Conservation (phyloP, 805 yeast genomes). For the Ogataea angusta region DNA sequence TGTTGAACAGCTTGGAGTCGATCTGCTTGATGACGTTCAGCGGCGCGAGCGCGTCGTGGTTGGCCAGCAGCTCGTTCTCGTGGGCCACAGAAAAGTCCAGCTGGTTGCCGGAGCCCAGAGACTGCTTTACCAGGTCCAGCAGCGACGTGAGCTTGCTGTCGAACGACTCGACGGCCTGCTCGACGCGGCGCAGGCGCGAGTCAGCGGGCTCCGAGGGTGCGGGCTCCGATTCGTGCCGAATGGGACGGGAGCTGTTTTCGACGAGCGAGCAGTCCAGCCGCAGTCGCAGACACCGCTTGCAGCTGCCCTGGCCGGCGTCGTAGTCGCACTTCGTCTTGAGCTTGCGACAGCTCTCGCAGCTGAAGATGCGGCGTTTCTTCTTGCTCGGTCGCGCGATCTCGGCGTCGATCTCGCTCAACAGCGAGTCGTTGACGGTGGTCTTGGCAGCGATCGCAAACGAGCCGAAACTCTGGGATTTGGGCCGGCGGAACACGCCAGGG, state of each 20-base stretch:
- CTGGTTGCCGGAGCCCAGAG: slow-evolving; percentile 12
- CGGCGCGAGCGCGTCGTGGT: slow-evolving; percentile 29
- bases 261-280: slow-evolving; percentile 46
- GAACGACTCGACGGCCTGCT: slow-evolving; percentile 19
- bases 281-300: slow-evolving; percentile 51
- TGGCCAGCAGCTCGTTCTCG: slow-evolving; percentile 12
- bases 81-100: slow-evolving; percentile 13
- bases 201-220: not conserved
- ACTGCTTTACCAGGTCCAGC: slow-evolving; percentile 17
- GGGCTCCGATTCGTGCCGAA: not conserved
- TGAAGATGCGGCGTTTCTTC: slow-evolving; percentile 32
- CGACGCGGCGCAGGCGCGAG: slow-evolving; percentile 12
- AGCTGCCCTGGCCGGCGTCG: slow-evolving; percentile 40
- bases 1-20: slow-evolving; percentile 27
- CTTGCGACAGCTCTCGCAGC: slow-evolving; percentile 51
- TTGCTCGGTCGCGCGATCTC: slow-evolving; percentile 4
- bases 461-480: slow-evolving; percentile 20
- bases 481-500: not conserved
- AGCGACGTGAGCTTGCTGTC: slow-evolving; percentile 14
- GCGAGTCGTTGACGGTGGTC: slow-evolving; percentile 21
- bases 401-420: slow-evolving; percentile 20
- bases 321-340: slow-evolving; percentile 58
- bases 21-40: slow-evolving; percentile 30
- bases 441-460: slow-evolving; percentile 17
- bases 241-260: not conserved